phyloP scores from a whole-genome alignment of 2,329 filamentous ascomycete genomes.

The Colletotrichum tanaceti region DNA sequence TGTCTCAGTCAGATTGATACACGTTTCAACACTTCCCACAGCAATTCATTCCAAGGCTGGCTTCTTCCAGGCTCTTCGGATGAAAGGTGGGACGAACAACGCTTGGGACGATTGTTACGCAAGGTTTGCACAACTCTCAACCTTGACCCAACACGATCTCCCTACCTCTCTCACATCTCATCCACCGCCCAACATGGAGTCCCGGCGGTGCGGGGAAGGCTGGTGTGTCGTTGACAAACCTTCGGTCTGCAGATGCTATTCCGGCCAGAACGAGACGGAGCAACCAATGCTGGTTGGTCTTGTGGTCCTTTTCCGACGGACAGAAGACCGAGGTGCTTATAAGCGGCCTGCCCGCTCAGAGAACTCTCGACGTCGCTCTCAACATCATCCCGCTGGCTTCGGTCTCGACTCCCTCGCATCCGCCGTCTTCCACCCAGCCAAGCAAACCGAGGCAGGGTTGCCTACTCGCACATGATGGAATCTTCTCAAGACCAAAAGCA shows the following conservation, averaged over 20 bases:
- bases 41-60: too few species aligned
- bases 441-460: neutral
- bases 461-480: neutral
- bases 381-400: too few species aligned
- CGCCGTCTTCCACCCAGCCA: neutral
- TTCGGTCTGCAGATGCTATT: neutral
- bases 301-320: neutral
- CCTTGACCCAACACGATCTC: neutral
- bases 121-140: neutral
- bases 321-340: neutral
- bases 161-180: neutral
- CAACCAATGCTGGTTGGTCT: neutral
- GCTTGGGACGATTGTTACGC: neutral
- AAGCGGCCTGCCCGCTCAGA: neutral
- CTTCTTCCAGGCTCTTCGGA: too few species aligned
- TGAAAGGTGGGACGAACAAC: neutral
- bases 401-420: neutral
- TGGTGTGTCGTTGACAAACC: neutral
- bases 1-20: too few species aligned
- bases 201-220: constrained; percentile 4
- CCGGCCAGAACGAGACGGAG: neutral
- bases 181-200: too few species aligned
- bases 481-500: neutral
- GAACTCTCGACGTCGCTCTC: neutral
- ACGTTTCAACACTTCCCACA: too few species aligned